These are phyloP conservation scores for Aspergillus felis DNA, from an alignment of 2,329 filamentous ascomycete species.

Conservation along the genomic window DNA sequence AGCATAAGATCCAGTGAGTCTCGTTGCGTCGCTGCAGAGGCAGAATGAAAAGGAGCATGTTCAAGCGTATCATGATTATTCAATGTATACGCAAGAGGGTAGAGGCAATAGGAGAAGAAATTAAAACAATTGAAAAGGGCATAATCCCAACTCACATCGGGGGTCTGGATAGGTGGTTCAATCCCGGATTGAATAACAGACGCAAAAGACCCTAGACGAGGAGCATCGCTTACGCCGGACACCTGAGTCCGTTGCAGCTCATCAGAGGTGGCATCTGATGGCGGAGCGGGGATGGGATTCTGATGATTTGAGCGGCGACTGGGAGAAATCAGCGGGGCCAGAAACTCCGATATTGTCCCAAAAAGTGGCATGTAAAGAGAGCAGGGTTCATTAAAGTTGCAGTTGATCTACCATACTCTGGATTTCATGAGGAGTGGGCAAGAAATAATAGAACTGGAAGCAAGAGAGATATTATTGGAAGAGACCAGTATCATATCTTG, in stretches of 20 bases:
- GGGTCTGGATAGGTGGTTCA: neutral
- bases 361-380: slow-evolving; percentile 19
- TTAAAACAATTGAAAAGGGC: neutral
- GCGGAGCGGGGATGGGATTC: slow-evolving; percentile 5
- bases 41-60: neutral
- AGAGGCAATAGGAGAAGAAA: neutral
- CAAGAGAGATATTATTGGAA: neutral
- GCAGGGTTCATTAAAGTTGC: slow-evolving; percentile 6
- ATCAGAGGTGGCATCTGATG: slow-evolving; percentile 23
- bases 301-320: neutral
- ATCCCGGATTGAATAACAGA: neutral
- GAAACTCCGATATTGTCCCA: slow-evolving; percentile 11
- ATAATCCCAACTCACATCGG: neutral
- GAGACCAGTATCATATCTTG: neutral
- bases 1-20: neutral
- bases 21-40: neutral
- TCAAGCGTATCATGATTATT: neutral
- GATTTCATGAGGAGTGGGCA: neutral
- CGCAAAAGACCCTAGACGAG: slow-evolving; percentile 9
- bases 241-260: slow-evolving; percentile 17
- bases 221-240: slow-evolving; percentile 19
- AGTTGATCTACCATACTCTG: neutral
- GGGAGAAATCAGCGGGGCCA: slow-evolving; percentile 8
- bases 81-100: neutral
- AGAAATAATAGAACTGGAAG: neutral